These are phyloP conservation scores for Boletus reticulatus DNA, from an alignment of 768 basidiomycete species.

Conservation along the genomic window DNA sequence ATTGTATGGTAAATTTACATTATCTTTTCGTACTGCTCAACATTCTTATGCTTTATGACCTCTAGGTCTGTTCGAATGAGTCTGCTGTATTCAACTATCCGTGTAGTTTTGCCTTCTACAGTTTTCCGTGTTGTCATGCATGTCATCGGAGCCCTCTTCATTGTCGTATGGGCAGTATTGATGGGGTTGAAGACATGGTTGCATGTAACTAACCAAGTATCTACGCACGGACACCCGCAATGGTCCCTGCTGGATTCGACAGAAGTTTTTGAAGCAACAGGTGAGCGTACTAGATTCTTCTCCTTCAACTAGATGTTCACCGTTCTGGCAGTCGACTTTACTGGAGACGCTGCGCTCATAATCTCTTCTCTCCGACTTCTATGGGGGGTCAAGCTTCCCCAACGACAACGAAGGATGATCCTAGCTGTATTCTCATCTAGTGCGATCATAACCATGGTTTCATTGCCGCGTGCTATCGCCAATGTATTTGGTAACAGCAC, in stretches of 20 bases:
- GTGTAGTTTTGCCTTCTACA: constrained; percentile 6
- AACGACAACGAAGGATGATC: constrained; percentile 13
- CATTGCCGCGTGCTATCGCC: not conserved
- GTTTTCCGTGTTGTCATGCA: not conserved
- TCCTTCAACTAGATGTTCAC: not conserved
- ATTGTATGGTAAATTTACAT: not conserved
- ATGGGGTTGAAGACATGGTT: not conserved
- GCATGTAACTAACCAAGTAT: not conserved
- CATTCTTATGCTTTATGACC: not conserved
- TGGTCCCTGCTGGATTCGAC: not conserved
- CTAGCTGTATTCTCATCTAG: constrained; percentile 11
- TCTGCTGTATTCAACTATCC: constrained; percentile 12
- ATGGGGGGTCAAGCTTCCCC: constrained; percentile 14
- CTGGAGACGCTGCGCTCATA: constrained; percentile 3
- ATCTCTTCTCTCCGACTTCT: constrained; percentile 7
- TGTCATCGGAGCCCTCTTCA: constrained; percentile 2
- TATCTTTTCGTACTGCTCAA: not conserved
- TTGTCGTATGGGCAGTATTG: not conserved
- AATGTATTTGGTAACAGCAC: not conserved
- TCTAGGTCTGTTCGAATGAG: constrained; percentile 6
- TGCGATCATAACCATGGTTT: not conserved
- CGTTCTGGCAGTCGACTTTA: not conserved
- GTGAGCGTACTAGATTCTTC: not conserved
- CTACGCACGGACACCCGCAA: too few species aligned
- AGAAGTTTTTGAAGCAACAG: constrained; percentile 3